phyloP scores from a whole-genome alignment of 2,329 filamentous ascomycete species.

The Pseudogymnoascus sp. region DNA sequence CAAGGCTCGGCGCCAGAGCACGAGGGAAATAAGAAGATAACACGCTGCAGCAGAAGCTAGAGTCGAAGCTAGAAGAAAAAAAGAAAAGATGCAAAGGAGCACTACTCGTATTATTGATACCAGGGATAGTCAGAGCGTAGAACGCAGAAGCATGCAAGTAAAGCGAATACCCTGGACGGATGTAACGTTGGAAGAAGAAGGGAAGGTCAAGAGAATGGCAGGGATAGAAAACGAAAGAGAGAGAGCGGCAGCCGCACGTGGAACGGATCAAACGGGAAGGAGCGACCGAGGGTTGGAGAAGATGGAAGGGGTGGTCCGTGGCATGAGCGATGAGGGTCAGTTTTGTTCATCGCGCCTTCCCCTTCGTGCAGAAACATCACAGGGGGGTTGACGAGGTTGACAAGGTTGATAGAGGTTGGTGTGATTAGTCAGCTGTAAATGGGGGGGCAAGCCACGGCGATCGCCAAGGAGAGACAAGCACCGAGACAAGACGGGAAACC shows the following conservation, averaged over 20 bases:
- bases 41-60: not conserved
- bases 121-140: not conserved
- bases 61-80: not conserved
- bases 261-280: not conserved
- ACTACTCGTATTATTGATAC: not conserved
- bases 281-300: not conserved
- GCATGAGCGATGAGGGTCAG: not conserved
- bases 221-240: slow-evolving; percentile 2
- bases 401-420: not conserved
- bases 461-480: slow-evolving; percentile 3
- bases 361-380: not conserved
- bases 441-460: not conserved
- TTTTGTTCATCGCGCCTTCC: not conserved
- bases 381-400: not conserved
- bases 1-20: not conserved
- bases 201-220: not conserved
- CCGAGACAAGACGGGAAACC: not conserved
- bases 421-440: not conserved
- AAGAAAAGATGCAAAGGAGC: not conserved
- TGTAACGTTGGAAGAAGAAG: not conserved
- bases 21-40: not conserved
- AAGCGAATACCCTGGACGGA: not conserved
- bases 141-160: not conserved
- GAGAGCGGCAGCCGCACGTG: not conserved
- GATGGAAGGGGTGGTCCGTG: not conserved